Evolutionary conservation across 1,284 basidiomycete genomes (phyloP).

Genomic region (Acaromyces ingoldii): DNA sequence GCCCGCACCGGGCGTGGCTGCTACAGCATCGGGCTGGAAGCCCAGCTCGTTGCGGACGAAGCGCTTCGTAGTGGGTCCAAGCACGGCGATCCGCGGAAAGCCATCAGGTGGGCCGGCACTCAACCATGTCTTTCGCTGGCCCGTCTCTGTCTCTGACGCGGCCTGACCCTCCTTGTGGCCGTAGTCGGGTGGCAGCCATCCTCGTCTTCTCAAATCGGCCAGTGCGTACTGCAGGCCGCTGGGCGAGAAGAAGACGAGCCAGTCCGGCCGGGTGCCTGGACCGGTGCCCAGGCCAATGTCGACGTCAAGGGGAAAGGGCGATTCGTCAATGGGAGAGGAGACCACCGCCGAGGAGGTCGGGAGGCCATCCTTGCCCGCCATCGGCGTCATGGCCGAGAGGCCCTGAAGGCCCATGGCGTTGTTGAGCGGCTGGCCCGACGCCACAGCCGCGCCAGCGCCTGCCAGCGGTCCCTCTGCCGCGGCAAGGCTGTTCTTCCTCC

Average conservation of each 20-base stretch:
- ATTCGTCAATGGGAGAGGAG: conserved; percentile 14
- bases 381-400: conserved; percentile 4
- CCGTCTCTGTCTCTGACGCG: conserved; percentile 10
- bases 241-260: conserved; percentile 50
- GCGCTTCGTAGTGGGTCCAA: conserved; percentile 35
- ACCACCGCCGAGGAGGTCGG: neutral
- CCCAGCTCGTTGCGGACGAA: conserved; percentile 37
- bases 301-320: neutral
- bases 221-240: conserved; percentile 44
- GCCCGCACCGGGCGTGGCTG: conserved; percentile 33
- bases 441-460: neutral
- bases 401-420: no score
- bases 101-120: conserved; percentile 4
- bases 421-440: no score
- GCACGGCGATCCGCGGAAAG: conserved; percentile 36
- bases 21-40: conserved; percentile 40
- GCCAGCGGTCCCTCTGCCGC: neutral
- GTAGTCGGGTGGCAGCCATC: conserved; percentile 29
- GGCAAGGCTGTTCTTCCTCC: neutral
- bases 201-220: conserved; percentile 26
- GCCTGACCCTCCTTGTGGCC: conserved; percentile 7
- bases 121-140: conserved; percentile 13
- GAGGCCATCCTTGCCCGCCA: neutral
- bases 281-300: conserved; percentile 9
- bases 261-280: conserved; percentile 24